A percentile compares a stretch with the other conserved stretches of the same genome.
Evolutionary conservation across 306 rosid genomes (phyloP).

Genomic region (Lupinus albus): DNA sequence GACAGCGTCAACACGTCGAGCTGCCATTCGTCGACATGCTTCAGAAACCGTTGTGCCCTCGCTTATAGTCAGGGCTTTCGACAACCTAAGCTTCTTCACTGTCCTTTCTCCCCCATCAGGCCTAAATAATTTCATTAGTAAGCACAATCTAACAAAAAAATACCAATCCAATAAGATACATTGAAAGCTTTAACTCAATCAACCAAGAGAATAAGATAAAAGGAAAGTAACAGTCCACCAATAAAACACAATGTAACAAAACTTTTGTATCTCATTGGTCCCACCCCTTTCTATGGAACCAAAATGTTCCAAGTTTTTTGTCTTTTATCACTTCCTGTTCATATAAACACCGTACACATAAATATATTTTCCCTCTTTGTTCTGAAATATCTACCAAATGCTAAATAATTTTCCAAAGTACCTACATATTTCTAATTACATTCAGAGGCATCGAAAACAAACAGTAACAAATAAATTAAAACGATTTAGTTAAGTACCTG

Average conservation of each 20-base stretch:
- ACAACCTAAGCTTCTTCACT: constrained; percentile 81
- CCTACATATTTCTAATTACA: not conserved
- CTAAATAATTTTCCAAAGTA: not conserved
- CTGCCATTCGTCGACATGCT: constrained; percentile 91
- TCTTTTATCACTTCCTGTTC: too few species aligned
- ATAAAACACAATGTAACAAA: too few species aligned
- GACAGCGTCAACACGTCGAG: constrained; percentile 87
- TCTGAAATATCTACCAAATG: too few species aligned
- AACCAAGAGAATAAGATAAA: not conserved
- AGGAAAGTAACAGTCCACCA: not conserved
- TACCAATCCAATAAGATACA: not conserved
- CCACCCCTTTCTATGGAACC: too few species aligned
- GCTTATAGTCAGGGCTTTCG: constrained; percentile 89
- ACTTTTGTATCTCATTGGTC: too few species aligned
- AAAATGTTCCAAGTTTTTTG: too few species aligned
- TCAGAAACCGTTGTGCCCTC: constrained; percentile 86
- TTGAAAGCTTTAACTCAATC: not conserved
- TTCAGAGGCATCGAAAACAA: not conserved
- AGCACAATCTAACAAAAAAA: constrained; percentile 24
- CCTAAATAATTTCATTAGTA: constrained; percentile 44
- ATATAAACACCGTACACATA: too few species aligned
- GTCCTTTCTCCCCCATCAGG: constrained; percentile 76
- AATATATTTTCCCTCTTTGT: too few species aligned
- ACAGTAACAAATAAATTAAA: not conserved
- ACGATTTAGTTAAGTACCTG: not conserved